phyloP scores from a whole-genome alignment of 148 eudicot genomes.

The Agrostemma githago region DNA sequence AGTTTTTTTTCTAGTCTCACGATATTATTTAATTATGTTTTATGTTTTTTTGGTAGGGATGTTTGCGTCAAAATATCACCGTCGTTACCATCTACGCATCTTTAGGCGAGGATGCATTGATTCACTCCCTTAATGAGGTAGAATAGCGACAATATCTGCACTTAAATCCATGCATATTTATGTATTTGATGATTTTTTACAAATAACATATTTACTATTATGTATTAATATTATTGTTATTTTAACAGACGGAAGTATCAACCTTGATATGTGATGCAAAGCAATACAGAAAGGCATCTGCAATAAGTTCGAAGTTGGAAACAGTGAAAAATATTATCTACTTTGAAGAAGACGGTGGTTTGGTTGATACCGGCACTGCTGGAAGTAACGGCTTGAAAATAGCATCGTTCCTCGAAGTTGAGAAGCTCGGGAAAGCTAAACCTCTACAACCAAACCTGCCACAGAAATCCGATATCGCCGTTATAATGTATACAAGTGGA shows the following conservation, averaged over 20 bases:
- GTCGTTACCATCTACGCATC: slow-evolving; percentile 93
- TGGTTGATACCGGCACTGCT: slow-evolving; percentile 33
- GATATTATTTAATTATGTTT: slow-evolving; percentile 3
- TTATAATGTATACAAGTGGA: slow-evolving; percentile 96
- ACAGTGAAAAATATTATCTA: slow-evolving; percentile 60
- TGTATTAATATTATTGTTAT: no score
- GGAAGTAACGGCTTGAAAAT: slow-evolving; percentile 42
- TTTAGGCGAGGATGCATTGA: slow-evolving; percentile 83
- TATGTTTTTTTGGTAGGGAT: slow-evolving; percentile 48
- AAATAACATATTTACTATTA: no score
- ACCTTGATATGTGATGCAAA: slow-evolving; percentile 84
- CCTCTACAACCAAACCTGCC: slow-evolving; percentile 62
- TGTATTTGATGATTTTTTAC: neutral
- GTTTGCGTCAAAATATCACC: slow-evolving; percentile 80
- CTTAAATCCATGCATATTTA: neutral
- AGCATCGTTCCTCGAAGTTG: slow-evolving; percentile 63
- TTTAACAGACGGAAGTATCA: slow-evolving; percentile 67
- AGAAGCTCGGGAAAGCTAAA: slow-evolving; percentile 60
- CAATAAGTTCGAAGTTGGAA: slow-evolving; percentile 61
- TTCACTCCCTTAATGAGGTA: slow-evolving; percentile 94
- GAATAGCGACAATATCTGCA: neutral
- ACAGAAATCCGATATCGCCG: slow-evolving; percentile 79
- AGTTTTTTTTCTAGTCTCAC: neutral
- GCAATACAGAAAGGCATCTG: slow-evolving; percentile 74
- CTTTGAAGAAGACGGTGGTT: slow-evolving; percentile 62